These are phyloP conservation scores for Trichosporon sp. DNA, from an alignment of 1,284 basidiomycete genomes.

Conservation along the genomic window DNA sequence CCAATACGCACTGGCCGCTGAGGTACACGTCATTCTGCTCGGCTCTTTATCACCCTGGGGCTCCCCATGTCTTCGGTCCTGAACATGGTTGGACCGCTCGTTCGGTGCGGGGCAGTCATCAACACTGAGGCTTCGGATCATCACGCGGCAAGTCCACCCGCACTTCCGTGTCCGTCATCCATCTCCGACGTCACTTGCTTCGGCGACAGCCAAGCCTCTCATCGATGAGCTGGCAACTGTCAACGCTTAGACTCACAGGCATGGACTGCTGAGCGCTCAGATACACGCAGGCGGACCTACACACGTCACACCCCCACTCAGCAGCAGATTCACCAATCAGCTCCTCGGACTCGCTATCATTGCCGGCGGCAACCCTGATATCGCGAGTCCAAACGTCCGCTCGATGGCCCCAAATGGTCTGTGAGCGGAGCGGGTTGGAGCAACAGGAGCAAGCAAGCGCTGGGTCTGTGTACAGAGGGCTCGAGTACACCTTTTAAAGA, in stretches of 20 bases:
- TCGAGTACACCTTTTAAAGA: background rate
- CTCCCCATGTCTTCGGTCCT: background rate
- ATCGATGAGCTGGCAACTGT: background rate
- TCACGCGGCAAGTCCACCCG: constrained; percentile 1
- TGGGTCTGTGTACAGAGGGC: background rate
- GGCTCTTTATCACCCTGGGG: background rate
- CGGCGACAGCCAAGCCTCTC: background rate
- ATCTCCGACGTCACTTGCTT: background rate
- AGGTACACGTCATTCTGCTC: background rate
- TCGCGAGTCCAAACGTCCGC: background rate
- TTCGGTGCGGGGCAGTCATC: background rate
- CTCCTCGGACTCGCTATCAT: background rate
- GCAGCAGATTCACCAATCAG: background rate
- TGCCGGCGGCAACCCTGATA: background rate
- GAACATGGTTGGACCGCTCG: background rate
- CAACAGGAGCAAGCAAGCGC: background rate
- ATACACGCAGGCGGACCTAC: background rate
- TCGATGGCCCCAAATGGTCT: background rate
- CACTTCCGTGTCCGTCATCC: background rate
- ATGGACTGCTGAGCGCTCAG: background rate
- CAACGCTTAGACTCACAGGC: background rate
- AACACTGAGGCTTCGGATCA: background rate
- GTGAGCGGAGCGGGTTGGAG: background rate
- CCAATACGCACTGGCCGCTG: background rate
- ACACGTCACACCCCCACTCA: background rate